phyloP scores from a whole-genome alignment of 805 yeast genomes.

The Myxozyma nipponensis region DNA sequence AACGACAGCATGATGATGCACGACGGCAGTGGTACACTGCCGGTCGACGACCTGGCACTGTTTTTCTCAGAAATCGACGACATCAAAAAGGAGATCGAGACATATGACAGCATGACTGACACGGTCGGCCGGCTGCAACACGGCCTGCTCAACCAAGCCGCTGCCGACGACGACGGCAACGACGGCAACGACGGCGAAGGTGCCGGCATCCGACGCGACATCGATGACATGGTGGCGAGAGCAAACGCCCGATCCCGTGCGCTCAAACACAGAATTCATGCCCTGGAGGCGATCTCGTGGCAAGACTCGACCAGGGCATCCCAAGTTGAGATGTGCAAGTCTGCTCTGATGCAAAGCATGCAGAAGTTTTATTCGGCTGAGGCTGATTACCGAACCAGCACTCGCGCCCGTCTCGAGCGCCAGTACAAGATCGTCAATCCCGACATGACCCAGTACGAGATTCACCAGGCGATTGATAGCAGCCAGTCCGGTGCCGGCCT shows the following conservation, averaged over 20 bases:
- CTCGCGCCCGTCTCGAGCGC: conserved; percentile 42
- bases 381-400: not conserved
- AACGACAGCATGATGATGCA: not conserved
- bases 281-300: conserved; percentile 3
- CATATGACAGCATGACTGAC: not conserved
- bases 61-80: not conserved
- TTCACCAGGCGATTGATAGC: conserved; percentile 62
- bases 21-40: not conserved
- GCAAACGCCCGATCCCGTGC: not conserved
- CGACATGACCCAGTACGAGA: conserved; percentile 46
- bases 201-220: not conserved
- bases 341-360: not conserved
- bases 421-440: conserved; percentile 89
- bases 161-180: not conserved
- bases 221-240: conserved; percentile 6
- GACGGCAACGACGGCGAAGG: not conserved
- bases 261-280: conserved; percentile 3
- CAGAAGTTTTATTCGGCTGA: not conserved
- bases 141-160: not conserved
- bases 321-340: conserved; percentile 1
- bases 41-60: not conserved
- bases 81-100: not conserved
- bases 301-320: conserved; percentile 5
- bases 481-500: conserved; percentile 54
- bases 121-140: not conserved